A percentile compares a stretch with the other conserved stretches of the same genome.
Evolutionary conservation across 1,284 basidiomycete genomes (phyloP).

Genomic region (Cryptococcus deneoformans): DNA sequence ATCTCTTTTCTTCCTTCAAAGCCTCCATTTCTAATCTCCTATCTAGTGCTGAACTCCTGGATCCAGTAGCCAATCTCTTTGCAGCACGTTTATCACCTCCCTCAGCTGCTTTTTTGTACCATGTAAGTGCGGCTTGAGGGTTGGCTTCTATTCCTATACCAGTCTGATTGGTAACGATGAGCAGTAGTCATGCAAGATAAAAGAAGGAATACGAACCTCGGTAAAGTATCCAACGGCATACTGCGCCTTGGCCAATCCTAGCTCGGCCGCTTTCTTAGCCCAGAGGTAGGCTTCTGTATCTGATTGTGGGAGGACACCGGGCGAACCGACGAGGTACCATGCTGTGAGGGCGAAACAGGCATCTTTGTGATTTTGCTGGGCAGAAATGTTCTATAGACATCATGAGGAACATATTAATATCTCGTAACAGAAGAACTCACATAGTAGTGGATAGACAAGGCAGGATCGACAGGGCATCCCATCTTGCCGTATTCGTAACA

Average conservation of each 20-base stretch:
- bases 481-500: slow-evolving; percentile 99
- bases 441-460: slow-evolving; percentile 97
- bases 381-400: slow-evolving; percentile 79
- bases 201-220: slow-evolving; percentile 56
- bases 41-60: slow-evolving; percentile 33
- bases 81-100: slow-evolving; percentile 90
- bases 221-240: slow-evolving; percentile 98
- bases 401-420: not conserved
- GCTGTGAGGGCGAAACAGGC: slow-evolving; percentile 98
- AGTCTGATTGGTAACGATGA: slow-evolving; percentile 50
- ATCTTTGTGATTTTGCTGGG: slow-evolving; percentile 94
- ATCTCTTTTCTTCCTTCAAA: slow-evolving; percentile 34
- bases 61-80: slow-evolving; percentile 62
- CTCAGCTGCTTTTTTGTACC: slow-evolving; percentile 90
- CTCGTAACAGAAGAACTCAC: slow-evolving; percentile 55
- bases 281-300: slow-evolving; percentile 97
- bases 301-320: slow-evolving; percentile 94
- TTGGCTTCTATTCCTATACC: slow-evolving; percentile 72
- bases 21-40: slow-evolving; percentile 42
- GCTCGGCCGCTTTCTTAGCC: slow-evolving; percentile 90
- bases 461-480: slow-evolving; percentile 97
- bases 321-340: slow-evolving; percentile 98
- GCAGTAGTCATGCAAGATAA: not conserved
- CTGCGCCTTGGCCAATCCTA: slow-evolving; percentile 89
- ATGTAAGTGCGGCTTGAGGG: slow-evolving; percentile 66